Base-by-base conservation (phyloP, 2,329 filamentous ascomycete genomes). In the Aspergillus tubingensis region DNA sequence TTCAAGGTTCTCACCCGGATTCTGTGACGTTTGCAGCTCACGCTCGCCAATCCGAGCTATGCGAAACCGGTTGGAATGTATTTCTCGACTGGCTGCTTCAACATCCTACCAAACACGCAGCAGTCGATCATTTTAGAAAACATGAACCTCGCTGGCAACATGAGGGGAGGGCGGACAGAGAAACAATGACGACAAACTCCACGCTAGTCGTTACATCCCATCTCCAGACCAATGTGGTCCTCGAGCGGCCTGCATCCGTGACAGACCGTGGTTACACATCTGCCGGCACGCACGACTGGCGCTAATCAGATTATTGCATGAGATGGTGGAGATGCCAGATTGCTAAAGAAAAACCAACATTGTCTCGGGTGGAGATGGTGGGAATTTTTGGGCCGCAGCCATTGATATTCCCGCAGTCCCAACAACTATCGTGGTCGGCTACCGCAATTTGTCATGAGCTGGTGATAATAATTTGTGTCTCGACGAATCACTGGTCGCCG, bases 231-330 rank as follows among this genome's bases (percentile, higher is more conserved):
- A 47, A 55, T 56, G 51, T 55, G 49, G 41, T 23, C 23, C 36
- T 11, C 27, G 54, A 54, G 52, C 51, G 47, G 27, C 41, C 19
- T 23, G 27, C 19, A 54, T 54, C 52, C 43, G 44, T 55, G 50
- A 60, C 61, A 62, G 57, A 51, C 49, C 54, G 44, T 58, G 58
- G 61, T 60, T 60, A 58, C 61, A 64, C 53, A 54, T 57, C 48
- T 54, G 54, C 57, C 25, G 41, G 38, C 36, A 51, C 48, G 25
- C 47, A 56, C 41, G 41, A 36, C 30, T 30, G 25, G 27, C 38
- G 48, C 30, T 39, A 55, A 50, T 41, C 51, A 23, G 43, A 43
- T 23, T 47, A 50, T 55, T 47, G 51, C 52, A 54, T 54, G 52
- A 54, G 27, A 56, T 23, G 57, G 57, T 38, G 52, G 25, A 32